Conservation (phyloP, 1,284 basidiomycete species). For the Afroboletus lepidellus region DNA sequence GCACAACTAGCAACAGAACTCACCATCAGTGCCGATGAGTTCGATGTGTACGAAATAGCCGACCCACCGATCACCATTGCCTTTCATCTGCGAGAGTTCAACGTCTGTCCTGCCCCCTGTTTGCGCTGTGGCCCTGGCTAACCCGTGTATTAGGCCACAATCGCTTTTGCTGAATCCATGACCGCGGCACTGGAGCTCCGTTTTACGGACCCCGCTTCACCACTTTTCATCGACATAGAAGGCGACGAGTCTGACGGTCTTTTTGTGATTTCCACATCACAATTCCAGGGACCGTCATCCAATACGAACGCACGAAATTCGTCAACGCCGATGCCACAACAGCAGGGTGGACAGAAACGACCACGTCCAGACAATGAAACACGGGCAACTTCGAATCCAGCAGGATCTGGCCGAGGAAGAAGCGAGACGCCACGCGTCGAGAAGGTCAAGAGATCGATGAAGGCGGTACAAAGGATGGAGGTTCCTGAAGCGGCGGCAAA, state of each 20-base stretch:
- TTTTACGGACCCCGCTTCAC: constrained; percentile 69
- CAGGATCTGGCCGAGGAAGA: constrained; percentile 27
- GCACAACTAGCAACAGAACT: constrained; percentile 70
- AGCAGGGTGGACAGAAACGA: constrained; percentile 43
- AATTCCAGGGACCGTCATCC: constrained; percentile 43
- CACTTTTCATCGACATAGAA: constrained; percentile 72
- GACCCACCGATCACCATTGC: constrained; percentile 61
- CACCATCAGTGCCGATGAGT: constrained; percentile 70
- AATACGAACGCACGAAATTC: constrained; percentile 17
- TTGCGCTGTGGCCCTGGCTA: not conserved
- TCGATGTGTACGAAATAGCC: constrained; percentile 69
- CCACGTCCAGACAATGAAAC: constrained; percentile 16
- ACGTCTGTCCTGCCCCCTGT: constrained; percentile 40
- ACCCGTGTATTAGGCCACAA: constrained; percentile 55
- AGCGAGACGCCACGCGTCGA: constrained; percentile 37
- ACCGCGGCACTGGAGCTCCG: constrained; percentile 61
- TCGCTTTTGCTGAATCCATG: constrained; percentile 72
- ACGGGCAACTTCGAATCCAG: constrained; percentile 32
- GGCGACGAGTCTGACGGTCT: constrained; percentile 59
- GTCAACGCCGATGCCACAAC: constrained; percentile 22
- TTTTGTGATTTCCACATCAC: constrained; percentile 75
- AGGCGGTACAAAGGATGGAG: constrained; percentile 53
- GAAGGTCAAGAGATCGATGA: constrained; percentile 52
- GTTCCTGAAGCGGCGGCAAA: constrained; percentile 23
- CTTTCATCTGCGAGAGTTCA: constrained; percentile 81